Conservation (phyloP, 2,329 filamentous ascomycete species). For the Xylariales sp. region DNA sequence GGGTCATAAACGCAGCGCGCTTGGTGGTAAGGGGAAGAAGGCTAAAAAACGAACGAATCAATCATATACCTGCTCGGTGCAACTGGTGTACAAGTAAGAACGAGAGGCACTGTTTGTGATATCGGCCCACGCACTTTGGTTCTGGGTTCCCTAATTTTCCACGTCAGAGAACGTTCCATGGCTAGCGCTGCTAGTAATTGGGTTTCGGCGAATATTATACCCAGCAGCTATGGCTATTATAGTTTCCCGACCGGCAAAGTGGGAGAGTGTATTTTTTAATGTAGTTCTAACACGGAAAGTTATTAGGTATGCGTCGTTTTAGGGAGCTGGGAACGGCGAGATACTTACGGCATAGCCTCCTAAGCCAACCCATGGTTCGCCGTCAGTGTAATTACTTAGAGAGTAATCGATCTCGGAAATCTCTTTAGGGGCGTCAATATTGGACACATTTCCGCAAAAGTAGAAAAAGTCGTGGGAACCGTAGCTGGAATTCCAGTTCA, state of each 20-base stretch:
- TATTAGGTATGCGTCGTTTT: slow-evolving; percentile 16
- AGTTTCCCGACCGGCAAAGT: slow-evolving; percentile 55
- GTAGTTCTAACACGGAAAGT: slow-evolving; percentile 52
- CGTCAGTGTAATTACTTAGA: slow-evolving; percentile 61
- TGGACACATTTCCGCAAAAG: slow-evolving; percentile 64
- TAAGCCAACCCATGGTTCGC: slow-evolving; percentile 61
- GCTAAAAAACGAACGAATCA: not conserved
- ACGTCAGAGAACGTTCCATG: slow-evolving; percentile 10
- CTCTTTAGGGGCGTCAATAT: slow-evolving; percentile 56
- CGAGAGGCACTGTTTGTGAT: slow-evolving; percentile 54
- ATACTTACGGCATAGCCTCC: slow-evolving; percentile 58
- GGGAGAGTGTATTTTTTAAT: slow-evolving; percentile 59
- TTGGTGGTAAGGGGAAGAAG: too few species aligned
- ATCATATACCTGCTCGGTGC: slow-evolving; percentile 54
- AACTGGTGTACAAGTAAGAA: slow-evolving; percentile 63
- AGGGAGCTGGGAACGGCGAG: not conserved
- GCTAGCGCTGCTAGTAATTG: too few species aligned
- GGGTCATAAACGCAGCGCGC: too few species aligned
- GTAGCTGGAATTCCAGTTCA: slow-evolving; percentile 59
- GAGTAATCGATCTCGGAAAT: slow-evolving; percentile 58
- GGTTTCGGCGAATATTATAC: slow-evolving; percentile 37
- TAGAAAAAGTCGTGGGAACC: slow-evolving; percentile 61
- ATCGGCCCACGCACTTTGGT: slow-evolving; percentile 58
- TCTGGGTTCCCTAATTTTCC: slow-evolving; percentile 45
- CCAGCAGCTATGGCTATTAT: slow-evolving; percentile 58